Conservation (phyloP, 169 alveolate genomes). For the Plasmodium gaboni region DNA sequence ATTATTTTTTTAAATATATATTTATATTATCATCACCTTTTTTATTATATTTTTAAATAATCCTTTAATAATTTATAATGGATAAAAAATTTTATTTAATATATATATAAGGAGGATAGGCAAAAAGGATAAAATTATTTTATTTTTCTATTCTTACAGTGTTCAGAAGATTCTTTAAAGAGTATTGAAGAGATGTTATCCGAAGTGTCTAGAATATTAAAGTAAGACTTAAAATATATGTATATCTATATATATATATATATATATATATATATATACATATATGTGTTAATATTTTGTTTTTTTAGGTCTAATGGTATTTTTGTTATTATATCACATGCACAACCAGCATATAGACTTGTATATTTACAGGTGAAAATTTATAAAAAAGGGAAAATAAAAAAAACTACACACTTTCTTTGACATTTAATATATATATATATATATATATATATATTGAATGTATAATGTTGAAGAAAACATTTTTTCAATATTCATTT, state of each 20-base stretch:
- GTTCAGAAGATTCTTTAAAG: constrained; percentile 72
- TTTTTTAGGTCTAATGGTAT: constrained; percentile 53
- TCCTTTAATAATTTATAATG: no score
- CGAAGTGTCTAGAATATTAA: constrained; percentile 66
- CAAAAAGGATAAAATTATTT: neutral
- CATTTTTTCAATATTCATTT: neutral
- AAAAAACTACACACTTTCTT: neutral
- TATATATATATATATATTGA: neutral
- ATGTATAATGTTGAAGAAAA: neutral
- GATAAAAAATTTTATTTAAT: no score
- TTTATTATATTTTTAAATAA: no score
- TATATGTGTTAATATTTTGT: no score
- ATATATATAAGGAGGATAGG: neutral
- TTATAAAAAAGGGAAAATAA: neutral
- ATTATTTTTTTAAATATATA: no score
- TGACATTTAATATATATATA: neutral
- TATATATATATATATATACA: neutral
- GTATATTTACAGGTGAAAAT: constrained; percentile 54
- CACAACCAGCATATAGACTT: constrained; percentile 71
- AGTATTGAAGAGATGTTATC: constrained; percentile 66
- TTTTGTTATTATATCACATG: constrained; percentile 74
- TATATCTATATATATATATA: constrained; percentile 18
- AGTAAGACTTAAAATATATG: constrained; percentile 23
- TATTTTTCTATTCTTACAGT: neutral
- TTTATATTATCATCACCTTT: no score